Base-by-base conservation (phyloP, 768 basidiomycete species). In the Rickenella mellea region DNA sequence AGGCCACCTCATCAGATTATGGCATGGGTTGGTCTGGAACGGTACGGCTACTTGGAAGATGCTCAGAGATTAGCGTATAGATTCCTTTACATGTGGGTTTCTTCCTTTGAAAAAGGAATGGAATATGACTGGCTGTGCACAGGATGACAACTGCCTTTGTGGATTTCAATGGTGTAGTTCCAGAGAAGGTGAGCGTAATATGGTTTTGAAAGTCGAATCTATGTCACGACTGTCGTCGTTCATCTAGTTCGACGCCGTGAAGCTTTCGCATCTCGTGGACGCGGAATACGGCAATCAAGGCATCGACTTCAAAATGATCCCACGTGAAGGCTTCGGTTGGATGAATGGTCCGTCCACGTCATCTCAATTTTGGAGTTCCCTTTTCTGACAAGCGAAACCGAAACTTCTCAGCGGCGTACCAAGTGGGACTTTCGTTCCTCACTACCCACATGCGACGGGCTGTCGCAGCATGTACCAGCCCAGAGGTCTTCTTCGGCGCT, bases 1-100 rank as follows among this genome's bases (percentile, higher is more conserved):
- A 80, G 81, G 88, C 88, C 88, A n/a, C 88, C 92, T 38, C 92
- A 97, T 61, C 94, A 98, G 62, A 96, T 98, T 56, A 97, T 98
- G 87, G 69, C 84, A 2, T 99, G 94, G 94, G 91, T 97, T 40
- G 94, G 92, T 30, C 70, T 98, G 19, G 91, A 96, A 52, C 81
- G 94, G 41, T 99, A 99, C 56, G 94, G 94, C 2, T 96, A 91
- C 59, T 67, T 86, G 3, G 88, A 94, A 48, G 92, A 96, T 48
- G 88, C 92, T 1, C 90, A 94, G 49, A 74, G 96, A 36, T 66
- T 98, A 38, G 83, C 94, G 1, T 99, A 99, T 63, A 73, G 94
- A 40, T 99, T 87, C 78, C 74, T 96, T n/a, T 97, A 97, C 68
- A 96, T 99, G 93, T 91, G 48, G 47, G 68, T 59, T 28, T 15